Base-by-base conservation (phyloP, 1,139 yeast genomes). In the Magnusiomyces fungicola region DNA sequence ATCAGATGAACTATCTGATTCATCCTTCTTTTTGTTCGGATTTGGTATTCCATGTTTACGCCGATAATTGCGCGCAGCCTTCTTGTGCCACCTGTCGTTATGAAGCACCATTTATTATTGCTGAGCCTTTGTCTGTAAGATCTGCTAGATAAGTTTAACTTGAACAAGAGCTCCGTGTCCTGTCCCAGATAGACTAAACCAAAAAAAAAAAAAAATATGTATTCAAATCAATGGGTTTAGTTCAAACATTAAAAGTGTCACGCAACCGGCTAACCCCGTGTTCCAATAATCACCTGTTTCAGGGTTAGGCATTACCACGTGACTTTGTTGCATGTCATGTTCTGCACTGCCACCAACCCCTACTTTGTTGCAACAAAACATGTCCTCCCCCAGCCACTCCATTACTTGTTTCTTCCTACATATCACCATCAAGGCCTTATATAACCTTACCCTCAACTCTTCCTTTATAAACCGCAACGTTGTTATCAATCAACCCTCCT, bases 71-170 rank as follows among this genome's bases (percentile, higher is more conserved):
- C 45, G 34, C 2, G 54, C 48, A 4, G 54, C 54, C 40, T 51
- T 51, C 30, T 49, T 44, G 22, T 51, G 50, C 54, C 54, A 51
- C 43, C 50, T 51, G 25, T 47, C 43, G 37, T 51, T 51, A 24
- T 51, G 54, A 14, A 51, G 38, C 14, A 51, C 54, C 54, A 51
- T 51, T 3, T 23, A 9, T 38, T 14, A 12, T 21, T 27, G 32
- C 12, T 27, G 14, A 27, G 9, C 14, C 14, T 27, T 27, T 27
- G 9, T 27, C 12, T 9, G 9, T 27, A 9, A 27, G 14, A 27
- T 27, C 32, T 27, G 14, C 12, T 14, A 9, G 9, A 9, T 27
- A 9, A 27, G 14, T 27, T 27, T 27, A 9, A 27, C 14, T 14
- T 27, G 9, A 9, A 27, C 9, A 27, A 14, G 32, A 9, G 10